Evolutionary conservation across 768 basidiomycete species (phyloP), one percentile per base, ranked within the genome.

Genomic region (Rhodotorula kratochvilovae): DNA sequence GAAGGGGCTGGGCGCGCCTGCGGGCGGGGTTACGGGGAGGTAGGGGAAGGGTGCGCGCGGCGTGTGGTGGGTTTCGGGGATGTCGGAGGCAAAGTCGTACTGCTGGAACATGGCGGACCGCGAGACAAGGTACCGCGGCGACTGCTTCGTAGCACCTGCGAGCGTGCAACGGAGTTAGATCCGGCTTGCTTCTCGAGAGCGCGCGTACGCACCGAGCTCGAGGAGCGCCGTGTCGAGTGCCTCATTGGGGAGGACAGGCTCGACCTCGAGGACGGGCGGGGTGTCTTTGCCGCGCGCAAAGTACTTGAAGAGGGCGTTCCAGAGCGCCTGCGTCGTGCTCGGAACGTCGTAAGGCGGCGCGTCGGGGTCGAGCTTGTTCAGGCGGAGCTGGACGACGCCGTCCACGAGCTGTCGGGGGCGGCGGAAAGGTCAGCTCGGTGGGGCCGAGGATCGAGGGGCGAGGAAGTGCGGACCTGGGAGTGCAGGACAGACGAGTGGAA

Each of bases 401-500:
- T 71, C 66, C 57, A 71, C 70, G 43, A 71, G 66, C 70, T 71
- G 54, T 3, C n/a, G n/a, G n/a, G 21, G 31, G 29, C 17, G n/a
- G 27, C 15, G 23, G n/a, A 12, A 23, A 15, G 39, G 27, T 50
- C 19, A 21, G 54, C 45, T 23, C 10, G 31, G 51, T 45, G 33
- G 42, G 12, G 27, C 23, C 53, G 46, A 61, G 3, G 42, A 21
- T 50, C 12, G 13, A 15, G n/a, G n/a, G n/a, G n/a, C n/a, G n/a
- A n/a, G 16, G 36, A 7, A 1, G 25, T n/a, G 21, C 69, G 27
- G 27, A 71, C 70, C 46, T 71, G 70, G 17, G 70, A 67, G 53
- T 71, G 70, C 31, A 71, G 57, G 56, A 71, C 70, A 25, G 70
- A 71, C 35, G 66, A 66, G 51, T 71, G 70, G 62, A 71, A 71